Percentiles rank a stretch among this genome's conserved stretches.
Conservation (phyloP, 192 early-diverging fungal species). For the Umbelopsis isabellina region DNA sequence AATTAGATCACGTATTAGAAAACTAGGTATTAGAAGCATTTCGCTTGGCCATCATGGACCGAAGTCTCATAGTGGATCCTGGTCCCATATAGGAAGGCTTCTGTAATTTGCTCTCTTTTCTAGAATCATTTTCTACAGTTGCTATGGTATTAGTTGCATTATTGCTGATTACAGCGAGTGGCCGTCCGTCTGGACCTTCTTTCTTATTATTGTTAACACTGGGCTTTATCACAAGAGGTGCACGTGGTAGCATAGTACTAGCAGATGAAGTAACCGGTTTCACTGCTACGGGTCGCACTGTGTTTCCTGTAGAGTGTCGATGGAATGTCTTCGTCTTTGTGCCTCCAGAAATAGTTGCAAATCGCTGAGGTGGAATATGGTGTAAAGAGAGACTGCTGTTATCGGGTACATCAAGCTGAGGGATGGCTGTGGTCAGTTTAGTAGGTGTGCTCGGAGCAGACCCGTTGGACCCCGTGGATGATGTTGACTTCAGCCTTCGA, state of each 20-base stretch:
- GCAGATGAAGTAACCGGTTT: neutral
- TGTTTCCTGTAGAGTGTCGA: constrained; percentile 8
- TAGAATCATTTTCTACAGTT: constrained; percentile 9
- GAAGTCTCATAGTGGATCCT: constrained; percentile 37
- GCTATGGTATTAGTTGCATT: neutral
- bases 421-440: constrained; percentile 3
- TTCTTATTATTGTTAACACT: neutral
- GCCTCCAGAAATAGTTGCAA: constrained; percentile 11
- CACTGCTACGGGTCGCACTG: neutral
- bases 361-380: neutral
- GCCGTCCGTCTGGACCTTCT: neutral
- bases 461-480: constrained; percentile 21
- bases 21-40: constrained; percentile 15
- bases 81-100: constrained; percentile 29
- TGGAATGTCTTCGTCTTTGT: neutral
- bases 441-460: constrained; percentile 19
- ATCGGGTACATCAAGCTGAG: neutral
- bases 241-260: constrained; percentile 23
- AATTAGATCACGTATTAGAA: neutral
- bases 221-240: constrained; percentile 7
- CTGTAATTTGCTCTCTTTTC: constrained; percentile 21
- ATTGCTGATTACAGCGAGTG: neutral
- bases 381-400: constrained; percentile 2
- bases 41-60: constrained; percentile 39
- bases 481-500: constrained; percentile 18